These are phyloP conservation scores for Musa schizocarpa DNA, from an alignment of 176 grass and related monocot genomes.

Conservation along the genomic window DNA sequence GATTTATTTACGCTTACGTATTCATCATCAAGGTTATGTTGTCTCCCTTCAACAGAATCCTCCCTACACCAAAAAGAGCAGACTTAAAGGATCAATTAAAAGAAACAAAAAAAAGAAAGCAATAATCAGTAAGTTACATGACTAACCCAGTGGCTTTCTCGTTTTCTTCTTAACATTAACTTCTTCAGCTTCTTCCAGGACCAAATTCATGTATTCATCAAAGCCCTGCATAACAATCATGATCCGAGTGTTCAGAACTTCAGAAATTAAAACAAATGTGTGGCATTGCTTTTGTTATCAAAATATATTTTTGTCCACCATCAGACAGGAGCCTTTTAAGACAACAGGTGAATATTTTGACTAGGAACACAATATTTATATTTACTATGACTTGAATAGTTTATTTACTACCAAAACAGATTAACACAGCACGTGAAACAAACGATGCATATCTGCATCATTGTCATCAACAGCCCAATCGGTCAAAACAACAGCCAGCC, in stretches of 20 bases:
- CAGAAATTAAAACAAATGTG: too few species aligned
- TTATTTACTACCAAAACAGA: not conserved
- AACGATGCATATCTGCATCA: too few species aligned
- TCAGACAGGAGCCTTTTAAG: not conserved
- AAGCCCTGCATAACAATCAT: conserved; percentile 44
- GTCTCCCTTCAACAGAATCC: conserved; percentile 84
- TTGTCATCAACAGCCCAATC: too few species aligned
- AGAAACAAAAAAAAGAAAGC: not conserved
- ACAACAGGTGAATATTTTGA: too few species aligned
- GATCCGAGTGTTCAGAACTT: not conserved
- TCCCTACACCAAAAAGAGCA: conserved; percentile 32
- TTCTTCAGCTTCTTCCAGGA: conserved; percentile 89
- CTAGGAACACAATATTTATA: not conserved
- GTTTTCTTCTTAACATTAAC: conserved; percentile 77
- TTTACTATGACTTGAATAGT: too few species aligned
- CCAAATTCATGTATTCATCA: conserved; percentile 98
- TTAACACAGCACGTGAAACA: not conserved
- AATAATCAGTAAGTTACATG: not conserved
- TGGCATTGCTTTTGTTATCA: too few species aligned
- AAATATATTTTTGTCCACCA: too few species aligned
- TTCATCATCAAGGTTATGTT: conserved; percentile 99
- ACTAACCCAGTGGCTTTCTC: conserved; percentile 60
- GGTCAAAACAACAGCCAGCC: too few species aligned
- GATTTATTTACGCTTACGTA: conserved; percentile 31
- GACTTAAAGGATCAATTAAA: conserved; percentile 1